Evolutionary conservation across 2,329 filamentous ascomycete genomes (phyloP), one percentile per base, ranked within the genome.

Genomic region (Aspergillus niger): DNA sequence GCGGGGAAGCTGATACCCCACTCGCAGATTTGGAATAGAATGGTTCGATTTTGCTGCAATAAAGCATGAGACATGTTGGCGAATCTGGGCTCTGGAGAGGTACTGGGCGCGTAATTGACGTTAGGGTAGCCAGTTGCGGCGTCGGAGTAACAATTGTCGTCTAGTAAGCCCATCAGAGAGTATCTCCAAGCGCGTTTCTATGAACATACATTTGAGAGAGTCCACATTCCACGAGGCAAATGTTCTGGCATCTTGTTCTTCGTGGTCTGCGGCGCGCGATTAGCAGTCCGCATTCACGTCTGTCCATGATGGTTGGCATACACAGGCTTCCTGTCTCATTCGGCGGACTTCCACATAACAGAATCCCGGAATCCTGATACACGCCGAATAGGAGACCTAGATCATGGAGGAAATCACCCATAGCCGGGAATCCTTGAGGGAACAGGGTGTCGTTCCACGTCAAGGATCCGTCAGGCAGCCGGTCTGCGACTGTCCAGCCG

Each of bases 1-100:
- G 80, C 79, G 0, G 83, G 75, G 48, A 83, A 76, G 26, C 77
- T 82, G 5, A 83, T 73, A 0, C 82, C 82, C 82, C 82, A 85
- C 67, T 85, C 82, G 62, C 82, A 85, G 8, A 84, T 75, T 38
- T 81, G 80, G 60, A 83, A 84, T 3, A 81, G 68, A 2, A 83
- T 79, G 5, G 78, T 70, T 0, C 79, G 75, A n/a, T 76, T 68
- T 0, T 77, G 73, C 0, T 69, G 66, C 3, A 77, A 71, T 0
- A 84, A 69, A 0, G 78, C 76, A 0, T 71, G 65, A 0, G 78
- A 79, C 81, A 84, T 85, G 49, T 76, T 80, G 8, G 78, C 67
- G 59, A 83, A 82, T 0, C 81, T 77, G 0, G 72, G 64, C 0
- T 77, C 74, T 0, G 79, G 79, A 3, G 77, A 76, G 2, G 75